These are phyloP conservation scores for Suillus plorans DNA, from an alignment of 768 basidiomycete genomes.

Conservation along the genomic window DNA sequence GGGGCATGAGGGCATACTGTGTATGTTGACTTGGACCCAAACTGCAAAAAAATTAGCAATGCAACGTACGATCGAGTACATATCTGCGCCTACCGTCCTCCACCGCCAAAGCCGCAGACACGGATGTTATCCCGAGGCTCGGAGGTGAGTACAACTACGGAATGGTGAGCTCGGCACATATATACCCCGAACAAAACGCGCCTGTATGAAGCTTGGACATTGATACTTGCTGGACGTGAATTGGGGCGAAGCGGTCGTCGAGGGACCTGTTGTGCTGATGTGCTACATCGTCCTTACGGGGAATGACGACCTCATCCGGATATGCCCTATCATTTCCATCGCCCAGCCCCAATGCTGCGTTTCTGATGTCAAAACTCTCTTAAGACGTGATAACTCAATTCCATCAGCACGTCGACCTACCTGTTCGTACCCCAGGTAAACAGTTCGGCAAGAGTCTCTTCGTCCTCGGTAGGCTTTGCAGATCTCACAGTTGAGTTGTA, in stretches of 20 bases:
- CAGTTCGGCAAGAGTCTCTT: slow-evolving; percentile 50
- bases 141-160: slow-evolving; percentile 61
- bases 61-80: background rate
- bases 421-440: slow-evolving; percentile 89
- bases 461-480: slow-evolving; percentile 54
- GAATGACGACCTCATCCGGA: slow-evolving; percentile 74
- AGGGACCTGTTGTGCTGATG: slow-evolving; percentile 24
- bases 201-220: slow-evolving; percentile 94
- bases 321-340: slow-evolving; percentile 75
- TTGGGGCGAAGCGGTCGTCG: slow-evolving; percentile 56
- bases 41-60: slow-evolving; percentile 34
- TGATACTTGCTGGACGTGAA: slow-evolving; percentile 61
- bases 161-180: background rate
- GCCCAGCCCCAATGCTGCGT: slow-evolving; percentile 84
- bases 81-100: slow-evolving; percentile 63
- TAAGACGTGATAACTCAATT: background rate
- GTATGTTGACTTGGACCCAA: slow-evolving; percentile 77
- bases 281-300: slow-evolving; percentile 16
- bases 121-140: slow-evolving; percentile 74
- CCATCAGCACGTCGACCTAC: slow-evolving; percentile 31
- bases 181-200: slow-evolving; percentile 22
- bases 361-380: slow-evolving; percentile 43
- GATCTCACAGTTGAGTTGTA: slow-evolving; percentile 87
- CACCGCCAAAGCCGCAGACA: slow-evolving; percentile 87
- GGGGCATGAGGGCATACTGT: slow-evolving; percentile 67